Base-by-base conservation (phyloP, 73 alveolate genomes). In the Chromera velia region DNA sequence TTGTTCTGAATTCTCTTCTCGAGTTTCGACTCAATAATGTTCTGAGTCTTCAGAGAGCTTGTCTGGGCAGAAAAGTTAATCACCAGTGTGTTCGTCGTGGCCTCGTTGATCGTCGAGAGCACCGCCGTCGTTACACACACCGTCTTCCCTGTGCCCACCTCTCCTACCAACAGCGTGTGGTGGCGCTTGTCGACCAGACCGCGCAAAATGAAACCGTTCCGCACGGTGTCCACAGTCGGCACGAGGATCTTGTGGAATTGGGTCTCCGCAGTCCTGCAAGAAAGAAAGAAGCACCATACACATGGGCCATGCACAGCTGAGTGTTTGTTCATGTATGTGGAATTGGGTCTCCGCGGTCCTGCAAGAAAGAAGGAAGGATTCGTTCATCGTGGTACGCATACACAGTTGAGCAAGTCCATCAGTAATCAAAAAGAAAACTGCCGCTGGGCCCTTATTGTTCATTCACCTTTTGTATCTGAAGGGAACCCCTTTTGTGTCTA, bases 141-240 rank as follows among this genome's bases (percentile, higher is more conserved):
- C 46, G 99, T 96, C 90, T 97, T 97, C 10, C 99, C 99, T 7
- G 99, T 97, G 32, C 99, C 99, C 70, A 98, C 91, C 65, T 93
- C 94, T 66, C 99, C 99, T 47, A 97, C 98, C 62, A 93, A 84
- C 63, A 97, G 87, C 31, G 81, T 84, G 85, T 40, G 55, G 55
- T 7, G 13, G 55, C 55, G 55, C 13, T 40, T 4, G 55, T 40
- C 22, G 22, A 40, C 55, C 55, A 40, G 55, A 40, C 55, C 55
- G 22, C 22, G 13, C 55, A 40, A 13, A 13, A 40, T 17, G 32
- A 7, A 73, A 0, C 81, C 82, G 47, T 49, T 27, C 31, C 93
- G 83, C 76, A 68, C 46, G 33, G 96, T 88, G 85, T 90, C 96
- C 19, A 89, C 87, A 6, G 96, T 90, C 26, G 93, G 96, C 75